These are phyloP conservation scores for Pleurotus eryngii DNA, from an alignment of 768 basidiomycete genomes.

Conservation along the genomic window DNA sequence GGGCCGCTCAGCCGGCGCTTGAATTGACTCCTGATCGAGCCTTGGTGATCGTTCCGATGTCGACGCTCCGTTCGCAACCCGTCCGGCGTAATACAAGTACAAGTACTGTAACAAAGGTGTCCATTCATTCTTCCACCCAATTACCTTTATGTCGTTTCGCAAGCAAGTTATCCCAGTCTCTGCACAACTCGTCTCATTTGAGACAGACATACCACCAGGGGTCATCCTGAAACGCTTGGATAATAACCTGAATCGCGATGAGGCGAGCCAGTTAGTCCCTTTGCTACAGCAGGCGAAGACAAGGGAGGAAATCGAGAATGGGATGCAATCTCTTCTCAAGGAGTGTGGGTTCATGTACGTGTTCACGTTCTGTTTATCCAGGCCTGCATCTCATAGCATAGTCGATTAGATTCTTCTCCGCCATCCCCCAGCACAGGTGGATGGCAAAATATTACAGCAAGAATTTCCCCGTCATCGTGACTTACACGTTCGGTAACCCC, in stretches of 20 bases:
- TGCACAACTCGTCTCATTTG: conserved; percentile 39
- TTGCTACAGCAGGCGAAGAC: conserved; percentile 22
- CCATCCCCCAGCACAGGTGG: conserved; percentile 34
- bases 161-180: conserved; percentile 27
- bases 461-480: conserved; percentile 25
- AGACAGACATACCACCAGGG: conserved; percentile 34
- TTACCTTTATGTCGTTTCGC: neutral
- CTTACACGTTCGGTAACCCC: conserved; percentile 53
- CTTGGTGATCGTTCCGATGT: too few species aligned
- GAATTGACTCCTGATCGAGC: too few species aligned
- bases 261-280: conserved; percentile 22
- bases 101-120: neutral
- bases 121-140: too few species aligned
- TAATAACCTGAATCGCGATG: conserved; percentile 35
- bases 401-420: conserved; percentile 36
- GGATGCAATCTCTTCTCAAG: conserved; percentile 26
- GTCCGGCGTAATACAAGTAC: neutral
- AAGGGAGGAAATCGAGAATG: conserved; percentile 34
- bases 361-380: neutral
- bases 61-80: too few species aligned
- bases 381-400: neutral
- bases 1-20: neutral
- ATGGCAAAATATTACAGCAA: conserved; percentile 26
- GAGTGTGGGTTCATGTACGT: conserved; percentile 45
- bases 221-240: conserved; percentile 46